Evolutionary conservation across 2,329 filamentous ascomycete genomes (phyloP).

Genomic region (Colletotrichum magnum): DNA sequence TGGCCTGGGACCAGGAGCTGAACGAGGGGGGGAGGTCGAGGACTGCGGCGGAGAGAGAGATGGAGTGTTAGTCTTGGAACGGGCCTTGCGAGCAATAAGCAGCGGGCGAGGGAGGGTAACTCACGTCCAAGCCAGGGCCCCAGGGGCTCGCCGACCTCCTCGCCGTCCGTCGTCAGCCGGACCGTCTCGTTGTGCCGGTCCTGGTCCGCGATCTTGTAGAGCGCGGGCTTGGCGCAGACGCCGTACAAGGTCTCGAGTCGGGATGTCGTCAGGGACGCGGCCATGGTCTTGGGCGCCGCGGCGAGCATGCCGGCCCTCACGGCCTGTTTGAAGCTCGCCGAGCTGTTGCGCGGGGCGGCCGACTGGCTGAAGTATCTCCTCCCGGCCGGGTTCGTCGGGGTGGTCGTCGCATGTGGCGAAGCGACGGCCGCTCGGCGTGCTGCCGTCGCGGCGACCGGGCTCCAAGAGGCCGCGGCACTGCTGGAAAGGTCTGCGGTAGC

Average conservation of each 20-base stretch:
- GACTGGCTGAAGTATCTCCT: constrained; percentile 56
- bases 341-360: constrained; percentile 42
- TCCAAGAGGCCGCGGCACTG: constrained; percentile 29
- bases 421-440: constrained; percentile 11
- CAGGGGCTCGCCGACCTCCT: constrained; percentile 82
- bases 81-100: background rate
- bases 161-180: constrained; percentile 80
- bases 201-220: constrained; percentile 81
- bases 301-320: constrained; percentile 32
- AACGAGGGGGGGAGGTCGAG: constrained; percentile 89
- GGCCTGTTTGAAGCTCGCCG: constrained; percentile 30
- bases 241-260: constrained; percentile 78
- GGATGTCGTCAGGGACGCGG: constrained; percentile 32
- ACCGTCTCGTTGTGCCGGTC: constrained; percentile 76
- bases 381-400: constrained; percentile 32
- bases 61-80: background rate
- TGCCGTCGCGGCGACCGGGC: constrained; percentile 10
- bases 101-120: constrained; percentile 45
- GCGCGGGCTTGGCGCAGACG: constrained; percentile 78
- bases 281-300: constrained; percentile 39
- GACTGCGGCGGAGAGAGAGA: constrained; percentile 62
- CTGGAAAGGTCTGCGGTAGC: constrained; percentile 35
- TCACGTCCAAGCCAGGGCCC: constrained; percentile 88
- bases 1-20: constrained; percentile 95
- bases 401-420: constrained; percentile 14